Percentiles rank a stretch among this genome's conserved stretches.
These are phyloP conservation scores for Fusarium nygamai DNA, from an alignment of 2,329 filamentous ascomycete genomes.

Conservation along the genomic window DNA sequence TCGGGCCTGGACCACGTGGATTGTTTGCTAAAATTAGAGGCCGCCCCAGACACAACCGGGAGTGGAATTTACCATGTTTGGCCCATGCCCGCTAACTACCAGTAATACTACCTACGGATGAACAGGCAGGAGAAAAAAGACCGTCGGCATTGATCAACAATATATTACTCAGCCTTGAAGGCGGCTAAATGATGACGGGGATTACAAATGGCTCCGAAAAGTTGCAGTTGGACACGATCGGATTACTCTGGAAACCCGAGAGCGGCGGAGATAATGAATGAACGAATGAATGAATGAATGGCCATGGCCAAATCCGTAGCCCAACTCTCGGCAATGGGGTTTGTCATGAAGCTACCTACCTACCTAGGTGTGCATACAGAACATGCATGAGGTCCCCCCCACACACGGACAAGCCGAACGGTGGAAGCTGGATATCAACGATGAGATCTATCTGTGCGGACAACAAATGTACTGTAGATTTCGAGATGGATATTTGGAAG, in stretches of 20 bases:
- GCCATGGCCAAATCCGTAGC: neutral
- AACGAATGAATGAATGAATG: neutral
- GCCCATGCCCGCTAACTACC: neutral
- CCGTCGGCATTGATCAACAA: neutral
- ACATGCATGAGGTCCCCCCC: neutral
- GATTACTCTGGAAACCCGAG: constrained; percentile 7
- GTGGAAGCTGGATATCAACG: constrained; percentile 26
- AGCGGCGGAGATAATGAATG: constrained; percentile 2
- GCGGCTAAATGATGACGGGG: neutral
- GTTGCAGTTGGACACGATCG: neutral
- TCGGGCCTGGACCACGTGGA: constrained; percentile 35
- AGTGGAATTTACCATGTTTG: neutral
- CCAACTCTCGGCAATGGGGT: constrained; percentile 8
- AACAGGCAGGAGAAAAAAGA: neutral
- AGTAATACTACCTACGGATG: neutral
- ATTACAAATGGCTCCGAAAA: constrained; percentile 1
- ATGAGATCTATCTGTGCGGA: constrained; percentile 2
- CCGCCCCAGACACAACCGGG: constrained; percentile 3
- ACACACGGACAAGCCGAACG: constrained; percentile 40
- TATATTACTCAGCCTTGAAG: neutral
- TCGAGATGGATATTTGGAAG: constrained; percentile 9
- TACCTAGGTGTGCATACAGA: neutral
- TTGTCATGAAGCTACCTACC: neutral
- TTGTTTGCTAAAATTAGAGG: constrained; percentile 32
- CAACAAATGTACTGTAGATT: neutral